A percentile compares a stretch with the other conserved stretches of the same genome.
Conservation (phyloP, 31 red algal genomes). For the Bonnemaisonia californica region DNA sequence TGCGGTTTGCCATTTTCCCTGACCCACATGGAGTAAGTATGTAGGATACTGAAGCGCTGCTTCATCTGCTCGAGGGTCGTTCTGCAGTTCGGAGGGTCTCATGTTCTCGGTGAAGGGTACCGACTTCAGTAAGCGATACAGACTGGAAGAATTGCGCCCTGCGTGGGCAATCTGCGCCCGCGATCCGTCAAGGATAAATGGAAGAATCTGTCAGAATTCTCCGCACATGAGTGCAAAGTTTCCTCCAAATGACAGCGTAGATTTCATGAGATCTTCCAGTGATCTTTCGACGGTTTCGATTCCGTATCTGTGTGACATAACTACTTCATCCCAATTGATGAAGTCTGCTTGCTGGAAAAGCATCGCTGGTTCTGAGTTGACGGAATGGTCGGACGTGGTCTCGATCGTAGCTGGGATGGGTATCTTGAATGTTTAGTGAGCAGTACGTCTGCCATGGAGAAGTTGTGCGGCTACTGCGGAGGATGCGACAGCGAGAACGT, state of each 20-base stretch:
- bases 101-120: too few species aligned
- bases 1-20: too few species aligned
- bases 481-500: neutral
- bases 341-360: neutral
- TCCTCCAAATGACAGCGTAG: neutral
- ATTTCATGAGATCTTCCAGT: slow-evolving; percentile 2
- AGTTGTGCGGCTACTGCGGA: slow-evolving; percentile 18
- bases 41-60: too few species aligned
- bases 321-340: neutral
- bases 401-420: neutral
- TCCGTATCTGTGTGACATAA: neutral
- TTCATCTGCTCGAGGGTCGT: too few species aligned
- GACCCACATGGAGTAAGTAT: too few species aligned
- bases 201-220: slow-evolving; percentile 19
- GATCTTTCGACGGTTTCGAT: neutral
- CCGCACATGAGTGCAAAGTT: slow-evolving; percentile 2
- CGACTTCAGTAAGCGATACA: too few species aligned
- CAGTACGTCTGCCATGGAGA: neutral
- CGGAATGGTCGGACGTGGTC: neutral
- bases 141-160: too few species aligned
- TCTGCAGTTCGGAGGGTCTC: too few species aligned
- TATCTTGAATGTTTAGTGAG: too few species aligned
- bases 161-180: too few species aligned
- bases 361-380: neutral
- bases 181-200: neutral